These are phyloP conservation scores for Candida patagonica DNA, from an alignment of 805 yeast species.

Conservation along the genomic window DNA sequence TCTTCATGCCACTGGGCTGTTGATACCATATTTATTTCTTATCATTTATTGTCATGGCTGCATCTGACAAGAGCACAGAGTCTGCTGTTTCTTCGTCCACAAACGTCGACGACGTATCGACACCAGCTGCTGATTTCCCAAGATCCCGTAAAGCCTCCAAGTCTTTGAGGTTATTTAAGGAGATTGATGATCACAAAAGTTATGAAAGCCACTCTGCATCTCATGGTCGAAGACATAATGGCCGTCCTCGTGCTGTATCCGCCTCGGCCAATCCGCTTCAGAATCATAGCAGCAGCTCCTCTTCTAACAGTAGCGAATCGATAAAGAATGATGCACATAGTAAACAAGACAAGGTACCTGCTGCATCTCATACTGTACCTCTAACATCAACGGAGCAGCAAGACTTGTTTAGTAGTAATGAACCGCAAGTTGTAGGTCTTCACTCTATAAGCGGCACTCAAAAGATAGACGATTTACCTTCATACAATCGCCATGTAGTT, in stretches of 20 bases:
- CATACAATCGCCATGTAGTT: too few species aligned
- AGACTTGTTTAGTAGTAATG: too few species aligned
- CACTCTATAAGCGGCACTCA: too few species aligned
- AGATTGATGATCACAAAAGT: slow-evolving; percentile 20
- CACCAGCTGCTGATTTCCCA: slow-evolving; percentile 5
- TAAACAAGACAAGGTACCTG: not conserved
- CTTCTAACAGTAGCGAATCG: not conserved
- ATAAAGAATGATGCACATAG: not conserved
- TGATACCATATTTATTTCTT: not conserved
- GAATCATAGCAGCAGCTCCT: not conserved
- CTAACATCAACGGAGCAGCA: too few species aligned
- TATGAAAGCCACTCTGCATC: not conserved
- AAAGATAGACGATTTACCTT: too few species aligned
- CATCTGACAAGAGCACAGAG: not conserved
- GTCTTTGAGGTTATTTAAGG: slow-evolving; percentile 30
- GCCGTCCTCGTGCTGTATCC: not conserved
- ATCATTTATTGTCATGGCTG: not conserved
- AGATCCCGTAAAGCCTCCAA: slow-evolving; percentile 32
- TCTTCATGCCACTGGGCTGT: not conserved
- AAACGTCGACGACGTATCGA: not conserved
- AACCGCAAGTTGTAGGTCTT: too few species aligned
- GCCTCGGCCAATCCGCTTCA: not conserved
- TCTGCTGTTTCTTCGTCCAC: not conserved
- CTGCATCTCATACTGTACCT: slow-evolving; percentile 1
- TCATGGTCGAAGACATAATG: not conserved